A percentile compares a stretch with the other conserved stretches of the same genome.
Evolutionary conservation across 352 stramenopile genomes (phyloP).

Genomic region (Globisporangium rhizosaccharum): DNA sequence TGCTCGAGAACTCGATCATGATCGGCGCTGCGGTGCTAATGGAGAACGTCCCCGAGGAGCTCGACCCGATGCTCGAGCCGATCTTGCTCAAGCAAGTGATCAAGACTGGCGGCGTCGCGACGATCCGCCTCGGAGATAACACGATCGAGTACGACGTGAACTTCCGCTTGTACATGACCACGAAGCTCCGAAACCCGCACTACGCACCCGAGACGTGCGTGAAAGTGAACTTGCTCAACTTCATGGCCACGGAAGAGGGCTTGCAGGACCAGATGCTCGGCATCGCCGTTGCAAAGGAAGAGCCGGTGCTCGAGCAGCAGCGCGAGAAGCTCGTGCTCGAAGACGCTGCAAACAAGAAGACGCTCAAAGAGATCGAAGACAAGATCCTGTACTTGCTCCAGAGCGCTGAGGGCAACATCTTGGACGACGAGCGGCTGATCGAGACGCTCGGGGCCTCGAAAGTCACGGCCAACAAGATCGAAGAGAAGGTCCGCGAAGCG

Average conservation of each 20-base stretch:
- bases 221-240: slow-evolving; percentile 97
- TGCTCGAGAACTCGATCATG: slow-evolving; percentile 94
- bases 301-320: slow-evolving; percentile 89
- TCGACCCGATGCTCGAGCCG: slow-evolving; percentile 93
- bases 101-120: slow-evolving; percentile 82
- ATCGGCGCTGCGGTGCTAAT: slow-evolving; percentile 91
- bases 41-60: slow-evolving; percentile 91
- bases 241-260: slow-evolving; percentile 94
- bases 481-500: slow-evolving; percentile 92
- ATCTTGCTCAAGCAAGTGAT: slow-evolving; percentile 92
- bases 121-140: slow-evolving; percentile 91
- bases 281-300: slow-evolving; percentile 92
- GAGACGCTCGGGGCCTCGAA: slow-evolving; percentile 92
- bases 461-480: slow-evolving; percentile 91
- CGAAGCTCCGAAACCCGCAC: slow-evolving; percentile 92
- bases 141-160: slow-evolving; percentile 92
- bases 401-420: slow-evolving; percentile 92
- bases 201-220: slow-evolving; percentile 93
- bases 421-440: slow-evolving; percentile 94
- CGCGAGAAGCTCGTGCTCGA: slow-evolving; percentile 92
- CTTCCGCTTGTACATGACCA: slow-evolving; percentile 94
- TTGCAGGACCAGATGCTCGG: slow-evolving; percentile 96
- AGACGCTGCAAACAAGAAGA: slow-evolving; percentile 92
- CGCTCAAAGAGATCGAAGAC: slow-evolving; percentile 95
- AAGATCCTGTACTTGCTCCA: slow-evolving; percentile 93